A percentile compares a stretch with the other conserved stretches of the same genome.
These are phyloP conservation scores for Solanum hybrid DNA, from an alignment of 305 asterid species.

Conservation along the genomic window DNA sequence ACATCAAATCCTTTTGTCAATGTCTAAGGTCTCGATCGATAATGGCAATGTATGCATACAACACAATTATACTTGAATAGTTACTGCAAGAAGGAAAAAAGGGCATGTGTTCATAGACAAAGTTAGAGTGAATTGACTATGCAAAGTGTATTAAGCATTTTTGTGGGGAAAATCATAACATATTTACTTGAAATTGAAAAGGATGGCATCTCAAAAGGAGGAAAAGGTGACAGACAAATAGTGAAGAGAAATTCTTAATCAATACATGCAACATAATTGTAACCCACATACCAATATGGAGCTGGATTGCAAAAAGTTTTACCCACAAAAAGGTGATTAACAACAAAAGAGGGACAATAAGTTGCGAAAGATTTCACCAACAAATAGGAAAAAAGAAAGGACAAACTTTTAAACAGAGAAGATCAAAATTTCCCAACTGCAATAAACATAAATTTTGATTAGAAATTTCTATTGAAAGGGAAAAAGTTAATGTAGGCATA, in stretches of 20 bases:
- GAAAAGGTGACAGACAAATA: neutral
- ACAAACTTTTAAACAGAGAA: neutral
- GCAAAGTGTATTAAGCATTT: neutral
- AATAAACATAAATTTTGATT: neutral
- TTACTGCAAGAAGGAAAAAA: neutral
- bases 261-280: neutral
- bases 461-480: neutral
- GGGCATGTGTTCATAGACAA: neutral
- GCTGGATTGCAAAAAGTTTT: neutral
- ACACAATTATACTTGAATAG: neutral
- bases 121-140: neutral
- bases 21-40: neutral
- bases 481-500: neutral
- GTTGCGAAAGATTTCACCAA: neutral
- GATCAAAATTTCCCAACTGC: neutral
- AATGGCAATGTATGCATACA: neutral
- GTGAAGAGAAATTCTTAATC: neutral
- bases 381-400: neutral
- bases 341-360: neutral
- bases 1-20: neutral
- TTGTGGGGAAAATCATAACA: neutral
- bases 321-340: neutral
- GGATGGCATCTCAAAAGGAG: neutral
- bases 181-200: neutral
- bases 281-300: neutral